Evolutionary conservation across 345 rosid genomes (phyloP).

Genomic region (Barbarea vulgaris): DNA sequence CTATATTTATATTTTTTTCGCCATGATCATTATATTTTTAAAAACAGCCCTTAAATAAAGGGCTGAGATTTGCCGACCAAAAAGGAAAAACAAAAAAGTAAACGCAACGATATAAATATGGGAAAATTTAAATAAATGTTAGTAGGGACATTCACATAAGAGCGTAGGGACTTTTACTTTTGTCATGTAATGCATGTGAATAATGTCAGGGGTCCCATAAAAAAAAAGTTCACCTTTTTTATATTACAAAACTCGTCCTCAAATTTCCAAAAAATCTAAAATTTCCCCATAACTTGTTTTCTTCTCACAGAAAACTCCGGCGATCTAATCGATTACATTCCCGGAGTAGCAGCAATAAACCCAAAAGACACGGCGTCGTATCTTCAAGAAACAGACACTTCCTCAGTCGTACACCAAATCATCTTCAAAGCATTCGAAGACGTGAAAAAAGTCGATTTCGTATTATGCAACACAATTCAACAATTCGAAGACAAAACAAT

Average conservation of each 20-base stretch:
- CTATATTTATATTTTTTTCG: not conserved
- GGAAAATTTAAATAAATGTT: not conserved
- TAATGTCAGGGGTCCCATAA: constrained; percentile 37
- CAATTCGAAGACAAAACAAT: constrained; percentile 64
- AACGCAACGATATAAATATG: constrained; percentile 19
- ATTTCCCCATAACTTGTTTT: not conserved
- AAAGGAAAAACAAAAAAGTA: not conserved
- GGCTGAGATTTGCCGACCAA: constrained; percentile 27
- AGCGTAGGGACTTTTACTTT: constrained; percentile 12
- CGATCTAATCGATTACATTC: constrained; percentile 68
- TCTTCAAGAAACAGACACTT: constrained; percentile 63
- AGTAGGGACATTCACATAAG: constrained; percentile 19
- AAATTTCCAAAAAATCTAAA: not conserved
- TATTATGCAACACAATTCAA: constrained; percentile 68
- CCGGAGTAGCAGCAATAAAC: constrained; percentile 66
- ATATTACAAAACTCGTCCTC: not conserved
- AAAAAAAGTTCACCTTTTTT: not conserved
- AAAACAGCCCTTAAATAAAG: not conserved
- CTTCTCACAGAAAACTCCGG: constrained; percentile 57
- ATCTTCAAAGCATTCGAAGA: constrained; percentile 61
- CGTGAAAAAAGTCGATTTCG: constrained; percentile 62
- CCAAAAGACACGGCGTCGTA: constrained; percentile 70
- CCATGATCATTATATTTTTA: not conserved
- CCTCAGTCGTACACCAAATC: constrained; percentile 60
- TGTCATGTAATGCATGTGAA: constrained; percentile 39